phyloP scores from a whole-genome alignment of 306 rosid genomes.

The Astragalus glycyphyllos region DNA sequence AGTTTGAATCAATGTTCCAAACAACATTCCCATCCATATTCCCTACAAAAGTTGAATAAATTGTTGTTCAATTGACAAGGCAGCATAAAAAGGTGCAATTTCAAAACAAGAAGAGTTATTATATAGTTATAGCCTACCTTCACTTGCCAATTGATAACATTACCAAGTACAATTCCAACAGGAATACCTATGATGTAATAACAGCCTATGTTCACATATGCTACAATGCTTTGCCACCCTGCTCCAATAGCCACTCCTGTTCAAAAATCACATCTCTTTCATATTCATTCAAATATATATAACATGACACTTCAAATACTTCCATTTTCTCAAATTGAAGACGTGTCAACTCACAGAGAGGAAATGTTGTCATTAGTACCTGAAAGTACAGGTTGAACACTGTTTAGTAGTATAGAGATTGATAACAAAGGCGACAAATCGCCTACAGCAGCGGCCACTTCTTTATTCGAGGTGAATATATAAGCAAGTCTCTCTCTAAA shows the following conservation, averaged over 20 bases:
- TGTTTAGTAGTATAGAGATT: slow-evolving; percentile 59
- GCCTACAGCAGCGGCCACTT: slow-evolving; percentile 52
- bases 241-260: slow-evolving; percentile 67
- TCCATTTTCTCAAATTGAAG: too few relatives aligned
- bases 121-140: slow-evolving; percentile 35
- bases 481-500: slow-evolving; percentile 56
- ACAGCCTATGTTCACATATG: slow-evolving; percentile 56
- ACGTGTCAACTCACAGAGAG: too few relatives aligned
- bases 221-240: slow-evolving; percentile 60
- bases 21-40: slow-evolving; percentile 73
- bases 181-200: slow-evolving; percentile 59
- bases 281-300: not conserved
- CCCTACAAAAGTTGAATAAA: slow-evolving; percentile 47
- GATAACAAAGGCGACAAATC: slow-evolving; percentile 59
- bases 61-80: slow-evolving; percentile 9
- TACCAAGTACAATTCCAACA: slow-evolving; percentile 51
- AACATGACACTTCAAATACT: not conserved
- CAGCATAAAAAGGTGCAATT: not conserved
- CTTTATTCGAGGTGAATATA: slow-evolving; percentile 49
- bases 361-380: slow-evolving; percentile 41
- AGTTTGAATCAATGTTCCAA: slow-evolving; percentile 70
- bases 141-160: slow-evolving; percentile 46
- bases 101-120: not conserved
- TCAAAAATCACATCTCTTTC: slow-evolving; percentile 14
- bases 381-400: slow-evolving; percentile 67